Conservation (phyloP, 225 moss, liverwort and hornwort genomes). For the Anthoceros angustus region DNA sequence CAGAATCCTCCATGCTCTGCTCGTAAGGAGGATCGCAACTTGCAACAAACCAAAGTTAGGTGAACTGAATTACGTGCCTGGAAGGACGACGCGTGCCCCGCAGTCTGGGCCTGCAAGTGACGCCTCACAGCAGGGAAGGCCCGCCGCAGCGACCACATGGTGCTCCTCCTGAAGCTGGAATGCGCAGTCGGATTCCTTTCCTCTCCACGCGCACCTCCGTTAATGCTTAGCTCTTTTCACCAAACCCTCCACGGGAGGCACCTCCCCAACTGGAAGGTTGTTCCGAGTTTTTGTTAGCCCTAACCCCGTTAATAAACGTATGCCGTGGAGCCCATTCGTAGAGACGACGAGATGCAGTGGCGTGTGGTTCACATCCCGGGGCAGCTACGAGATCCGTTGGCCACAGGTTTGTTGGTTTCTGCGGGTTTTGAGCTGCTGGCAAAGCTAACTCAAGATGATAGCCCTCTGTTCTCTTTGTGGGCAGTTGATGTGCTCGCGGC, state of each 20-base stretch:
- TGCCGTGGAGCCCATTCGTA: too few relatives aligned
- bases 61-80: background rate
- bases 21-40: background rate
- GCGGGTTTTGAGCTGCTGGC: background rate
- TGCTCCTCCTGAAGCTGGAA: background rate
- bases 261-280: too few relatives aligned
- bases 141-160: conserved; percentile 2
- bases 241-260: too few relatives aligned
- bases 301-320: too few relatives aligned
- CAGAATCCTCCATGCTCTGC: too few relatives aligned
- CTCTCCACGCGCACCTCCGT: background rate
- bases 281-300: too few relatives aligned
- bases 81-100: background rate
- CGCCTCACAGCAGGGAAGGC: conserved; percentile 1
- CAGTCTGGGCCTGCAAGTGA: background rate
- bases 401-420: background rate
- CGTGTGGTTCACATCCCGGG: background rate
- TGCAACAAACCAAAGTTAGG: background rate
- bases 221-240: too few relatives aligned
- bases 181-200: background rate
- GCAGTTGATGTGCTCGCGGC: too few relatives aligned
- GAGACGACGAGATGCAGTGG: background rate
- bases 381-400: background rate
- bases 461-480: too few relatives aligned
- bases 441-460: background rate